Evolutionary conservation across 78 protist genomes (phyloP), one percentile per base, ranked within the genome.

Genomic region (Dictyostelium capitatum): DNA sequence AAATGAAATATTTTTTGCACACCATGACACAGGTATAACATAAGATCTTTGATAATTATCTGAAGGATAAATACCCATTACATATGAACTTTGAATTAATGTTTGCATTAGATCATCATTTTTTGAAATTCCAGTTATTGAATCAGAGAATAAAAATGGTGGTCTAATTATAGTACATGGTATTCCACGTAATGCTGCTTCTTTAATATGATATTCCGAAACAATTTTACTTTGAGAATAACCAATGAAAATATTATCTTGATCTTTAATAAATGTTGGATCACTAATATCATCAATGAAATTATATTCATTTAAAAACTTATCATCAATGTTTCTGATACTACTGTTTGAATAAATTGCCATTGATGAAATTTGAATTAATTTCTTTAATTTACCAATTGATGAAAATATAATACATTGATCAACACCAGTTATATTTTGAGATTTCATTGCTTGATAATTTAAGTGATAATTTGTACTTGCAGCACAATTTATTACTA

Each of bases 201-300:
- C 80, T 47, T 23, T 69, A 20, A 83, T 9, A 1, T 25, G 17
- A 17, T 72, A 83, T 23, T 83, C 90, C 1, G 70, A 17, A 62
- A 83, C 46, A 4, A 72, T 48, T 77, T 72, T 83, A 25, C 53
- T 48, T 72, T 83, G 90, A 11, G 54, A 50, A 79, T 83, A 83
- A 50, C 90, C 90, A 43, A 28, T 53, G 23, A 6, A 20, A 72
- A 82, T 67, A 46, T 54, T 65, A 14, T 83, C 41, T 41, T 70
- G 46, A 43, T 37, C 51, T 19, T 14, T 30, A 70, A 41, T 70
- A 15, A 41, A 41, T 20, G 56, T 19, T 5, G 41, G 20, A 23
- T 51, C 72, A 10, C 30, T 51, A n/a, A n/a, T n/a, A n/a, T n/a
- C n/a, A 6, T 30, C 23, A 37, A 51, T 19, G 78, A 41, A 70